These are phyloP conservation scores for Solanum infundibuliforme DNA, from an alignment of 257 asterid genomes.

Conservation along the genomic window DNA sequence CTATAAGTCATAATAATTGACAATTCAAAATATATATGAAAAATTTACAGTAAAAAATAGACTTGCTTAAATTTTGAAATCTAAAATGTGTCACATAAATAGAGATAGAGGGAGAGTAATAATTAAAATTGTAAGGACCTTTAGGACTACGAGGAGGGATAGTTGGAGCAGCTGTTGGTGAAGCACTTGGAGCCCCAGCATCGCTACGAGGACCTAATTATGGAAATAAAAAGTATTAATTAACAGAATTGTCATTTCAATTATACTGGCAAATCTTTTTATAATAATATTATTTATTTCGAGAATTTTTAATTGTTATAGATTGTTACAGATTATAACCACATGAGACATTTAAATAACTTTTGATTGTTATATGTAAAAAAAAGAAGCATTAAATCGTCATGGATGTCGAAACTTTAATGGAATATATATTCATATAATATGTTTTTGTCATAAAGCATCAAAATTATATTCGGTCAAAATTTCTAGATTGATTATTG, in stretches of 20 bases:
- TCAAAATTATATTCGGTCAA: neutral
- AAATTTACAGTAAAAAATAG: no score
- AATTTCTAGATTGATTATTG: neutral
- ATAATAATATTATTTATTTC: neutral
- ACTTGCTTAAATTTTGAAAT: no score
- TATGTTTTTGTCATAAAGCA: neutral
- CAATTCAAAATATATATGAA: no score
- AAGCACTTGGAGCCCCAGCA: conserved; percentile 1
- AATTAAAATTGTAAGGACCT: conserved; percentile 5
- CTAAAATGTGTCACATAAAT: no score
- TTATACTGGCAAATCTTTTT: neutral
- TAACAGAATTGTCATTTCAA: neutral
- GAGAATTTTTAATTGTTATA: neutral
- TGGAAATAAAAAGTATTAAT: neutral
- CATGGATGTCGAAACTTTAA: neutral
- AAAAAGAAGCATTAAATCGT: neutral
- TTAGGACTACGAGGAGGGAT: conserved; percentile 6
- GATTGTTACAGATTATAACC: neutral
- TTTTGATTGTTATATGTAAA: neutral
- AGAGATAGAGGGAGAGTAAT: no score
- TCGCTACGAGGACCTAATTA: conserved; percentile 9
- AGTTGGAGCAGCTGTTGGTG: conserved; percentile 13
- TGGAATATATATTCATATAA: neutral
- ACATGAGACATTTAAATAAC: neutral
- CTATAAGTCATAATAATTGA: no score